Evolutionary conservation across 176 grass and related monocot species (phyloP).

Genomic region (Oryza meridionalis): DNA sequence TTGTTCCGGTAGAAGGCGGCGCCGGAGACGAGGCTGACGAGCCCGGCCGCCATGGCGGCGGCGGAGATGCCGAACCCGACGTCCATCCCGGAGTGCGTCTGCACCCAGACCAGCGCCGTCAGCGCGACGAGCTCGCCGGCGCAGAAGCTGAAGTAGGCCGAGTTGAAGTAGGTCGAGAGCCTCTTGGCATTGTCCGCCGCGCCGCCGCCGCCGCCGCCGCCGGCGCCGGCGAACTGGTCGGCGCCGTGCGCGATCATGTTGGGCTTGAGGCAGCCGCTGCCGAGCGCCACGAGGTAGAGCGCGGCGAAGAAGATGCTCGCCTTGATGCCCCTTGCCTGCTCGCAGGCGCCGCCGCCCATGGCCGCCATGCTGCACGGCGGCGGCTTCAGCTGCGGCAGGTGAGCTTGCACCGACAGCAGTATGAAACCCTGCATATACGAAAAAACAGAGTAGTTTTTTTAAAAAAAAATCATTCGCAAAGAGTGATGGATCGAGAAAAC

Average conservation of each 20-base stretch:
- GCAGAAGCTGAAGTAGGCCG: slow-evolving; percentile 98
- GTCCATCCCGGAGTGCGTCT: slow-evolving; percentile 93
- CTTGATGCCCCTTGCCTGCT: slow-evolving; percentile 68
- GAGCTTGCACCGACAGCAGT: slow-evolving; percentile 85
- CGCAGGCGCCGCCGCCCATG: slow-evolving; percentile 56
- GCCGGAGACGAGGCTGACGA: slow-evolving; percentile 69
- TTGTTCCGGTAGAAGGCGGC: slow-evolving; percentile 76
- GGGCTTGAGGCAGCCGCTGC: slow-evolving; percentile 95
- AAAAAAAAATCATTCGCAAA: not conserved
- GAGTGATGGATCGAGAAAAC: no score
- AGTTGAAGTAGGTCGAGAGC: slow-evolving; percentile 98
- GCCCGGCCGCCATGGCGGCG: slow-evolving; percentile 71
- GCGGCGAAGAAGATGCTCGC: slow-evolving; percentile 74
- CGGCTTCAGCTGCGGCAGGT: slow-evolving; percentile 93
- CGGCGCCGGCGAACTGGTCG: slow-evolving; percentile 60
- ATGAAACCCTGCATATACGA: slow-evolving; percentile 68
- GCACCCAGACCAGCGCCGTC: slow-evolving; percentile 90
- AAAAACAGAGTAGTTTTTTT: not conserved
- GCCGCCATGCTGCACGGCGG: slow-evolving; percentile 80
- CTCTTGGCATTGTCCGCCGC: slow-evolving; percentile 47
- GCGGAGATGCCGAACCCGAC: slow-evolving; percentile 84
- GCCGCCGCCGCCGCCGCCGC: not conserved
- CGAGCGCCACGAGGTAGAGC: slow-evolving; percentile 90
- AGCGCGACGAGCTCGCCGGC: slow-evolving; percentile 82
- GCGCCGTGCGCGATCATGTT: slow-evolving; percentile 98